Evolutionary conservation across 495 filamentous ascomycete genomes (phyloP).

Genomic region (Penicillium paxilli): DNA sequence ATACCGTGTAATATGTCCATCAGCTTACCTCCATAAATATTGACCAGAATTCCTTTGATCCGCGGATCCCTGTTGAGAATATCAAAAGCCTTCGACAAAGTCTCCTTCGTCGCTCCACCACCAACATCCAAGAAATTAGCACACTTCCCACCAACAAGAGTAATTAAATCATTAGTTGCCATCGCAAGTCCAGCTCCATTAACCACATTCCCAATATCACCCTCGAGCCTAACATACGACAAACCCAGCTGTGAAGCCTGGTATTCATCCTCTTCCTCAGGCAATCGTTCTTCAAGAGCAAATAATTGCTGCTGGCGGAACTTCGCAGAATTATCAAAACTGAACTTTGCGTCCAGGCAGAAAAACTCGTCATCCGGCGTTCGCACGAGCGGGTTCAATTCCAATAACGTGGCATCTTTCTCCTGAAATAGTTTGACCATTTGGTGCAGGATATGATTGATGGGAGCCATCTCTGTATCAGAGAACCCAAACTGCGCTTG

Average conservation of each 20-base stretch:
- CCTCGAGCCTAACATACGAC: conserved; percentile 31
- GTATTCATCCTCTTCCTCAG: conserved; percentile 20
- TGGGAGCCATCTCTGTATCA: conserved; percentile 17
- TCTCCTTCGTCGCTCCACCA: conserved; percentile 27
- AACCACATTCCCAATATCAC: conserved; percentile 35
- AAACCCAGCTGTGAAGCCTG: conserved; percentile 25
- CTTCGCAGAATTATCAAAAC: conserved; percentile 28
- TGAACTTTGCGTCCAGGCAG: conserved; percentile 32
- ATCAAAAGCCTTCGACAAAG: conserved; percentile 28
- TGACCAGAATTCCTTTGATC: conserved; percentile 27
- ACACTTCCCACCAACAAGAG: conserved; percentile 25
- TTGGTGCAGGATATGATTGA: conserved; percentile 23
- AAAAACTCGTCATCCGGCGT: conserved; percentile 26
- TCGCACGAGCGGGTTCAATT: conserved; percentile 35
- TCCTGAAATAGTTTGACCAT: conserved; percentile 29
- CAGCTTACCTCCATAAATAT: conserved; percentile 35
- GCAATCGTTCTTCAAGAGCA: conserved; percentile 16
- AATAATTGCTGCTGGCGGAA: conserved; percentile 28
- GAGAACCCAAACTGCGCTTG: conserved; percentile 27
- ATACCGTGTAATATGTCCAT: no score
- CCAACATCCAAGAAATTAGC: conserved; percentile 37
- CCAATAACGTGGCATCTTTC: conserved; percentile 36
- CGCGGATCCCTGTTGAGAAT: conserved; percentile 24
- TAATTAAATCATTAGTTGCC: conserved; percentile 38
- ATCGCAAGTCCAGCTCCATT: conserved; percentile 38